Percentiles rank a stretch among this genome's conserved stretches.
Evolutionary conservation across 2,329 filamentous ascomycete genomes (phyloP).

Genomic region (Tolypocladium sp.): DNA sequence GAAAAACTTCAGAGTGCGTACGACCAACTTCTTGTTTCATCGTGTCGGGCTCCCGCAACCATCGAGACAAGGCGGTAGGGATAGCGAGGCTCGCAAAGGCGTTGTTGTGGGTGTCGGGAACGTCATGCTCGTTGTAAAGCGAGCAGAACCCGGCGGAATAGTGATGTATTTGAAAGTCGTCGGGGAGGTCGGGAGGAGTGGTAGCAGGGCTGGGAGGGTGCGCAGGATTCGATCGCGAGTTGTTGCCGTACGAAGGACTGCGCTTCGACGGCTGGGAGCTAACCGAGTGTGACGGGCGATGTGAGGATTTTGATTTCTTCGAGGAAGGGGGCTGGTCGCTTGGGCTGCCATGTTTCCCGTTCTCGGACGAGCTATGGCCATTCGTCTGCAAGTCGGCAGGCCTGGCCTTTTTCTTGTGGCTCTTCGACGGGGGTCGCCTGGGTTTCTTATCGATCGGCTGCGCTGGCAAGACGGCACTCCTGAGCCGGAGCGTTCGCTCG

Average conservation of each 20-base stretch:
- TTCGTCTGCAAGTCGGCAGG: slow-evolving; percentile 59
- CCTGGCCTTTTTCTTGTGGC: slow-evolving; percentile 81
- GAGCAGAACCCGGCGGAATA: slow-evolving; percentile 70
- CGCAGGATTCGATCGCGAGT: slow-evolving; percentile 47
- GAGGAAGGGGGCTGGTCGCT: slow-evolving; percentile 44
- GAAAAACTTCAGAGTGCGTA: slow-evolving; percentile 61
- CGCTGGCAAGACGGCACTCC: slow-evolving; percentile 27
- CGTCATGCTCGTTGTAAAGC: slow-evolving; percentile 56
- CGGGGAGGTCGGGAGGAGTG: slow-evolving; percentile 55
- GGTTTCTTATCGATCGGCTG: slow-evolving; percentile 57
- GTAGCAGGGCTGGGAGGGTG: slow-evolving; percentile 69
- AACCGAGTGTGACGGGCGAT: slow-evolving; percentile 69
- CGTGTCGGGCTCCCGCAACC: slow-evolving; percentile 66
- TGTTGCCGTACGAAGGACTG: slow-evolving; percentile 58
- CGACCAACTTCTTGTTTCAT: slow-evolving; percentile 61
- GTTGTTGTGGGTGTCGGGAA: slow-evolving; percentile 59
- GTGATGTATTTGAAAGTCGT: slow-evolving; percentile 55
- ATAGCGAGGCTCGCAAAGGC: slow-evolving; percentile 68
- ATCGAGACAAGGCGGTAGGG: slow-evolving; percentile 64
- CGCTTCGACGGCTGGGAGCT: slow-evolving; percentile 59
- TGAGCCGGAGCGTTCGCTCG: slow-evolving; percentile 58
- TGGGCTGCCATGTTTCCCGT: slow-evolving; percentile 35
- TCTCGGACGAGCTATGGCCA: slow-evolving; percentile 53
- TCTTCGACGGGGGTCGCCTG: slow-evolving; percentile 69
- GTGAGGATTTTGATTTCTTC: slow-evolving; percentile 76